Conservation (phyloP, 345 rosid genomes). For the Syzygium jambos region DNA sequence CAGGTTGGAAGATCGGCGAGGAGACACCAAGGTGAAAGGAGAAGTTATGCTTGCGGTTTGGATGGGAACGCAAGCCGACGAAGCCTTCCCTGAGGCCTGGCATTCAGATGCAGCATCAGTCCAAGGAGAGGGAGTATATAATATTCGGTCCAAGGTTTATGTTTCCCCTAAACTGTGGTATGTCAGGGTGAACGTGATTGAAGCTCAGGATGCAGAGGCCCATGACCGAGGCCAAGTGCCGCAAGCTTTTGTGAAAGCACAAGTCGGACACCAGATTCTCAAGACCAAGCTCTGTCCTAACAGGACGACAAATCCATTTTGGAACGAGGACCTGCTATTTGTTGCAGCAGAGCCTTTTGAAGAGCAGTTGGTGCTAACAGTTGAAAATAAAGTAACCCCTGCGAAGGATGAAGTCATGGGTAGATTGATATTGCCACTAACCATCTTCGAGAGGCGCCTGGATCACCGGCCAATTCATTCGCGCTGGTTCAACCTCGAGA, state of each 20-base stretch:
- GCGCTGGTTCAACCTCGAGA: slow-evolving; percentile 83
- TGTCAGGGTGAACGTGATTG: slow-evolving; percentile 76
- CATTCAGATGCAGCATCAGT: slow-evolving; percentile 78
- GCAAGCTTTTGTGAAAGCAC: slow-evolving; percentile 71
- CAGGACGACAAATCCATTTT: slow-evolving; percentile 51
- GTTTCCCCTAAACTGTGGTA: slow-evolving; percentile 93
- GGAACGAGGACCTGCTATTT: slow-evolving; percentile 90
- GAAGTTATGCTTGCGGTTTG: slow-evolving; percentile 91
- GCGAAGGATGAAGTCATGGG: slow-evolving; percentile 77
- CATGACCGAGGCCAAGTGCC: slow-evolving; percentile 56
- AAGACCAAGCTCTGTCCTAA: slow-evolving; percentile 59
- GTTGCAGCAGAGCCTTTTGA: slow-evolving; percentile 96
- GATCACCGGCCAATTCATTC: slow-evolving; percentile 77
- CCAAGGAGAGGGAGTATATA: slow-evolving; percentile 68
- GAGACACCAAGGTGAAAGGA: slow-evolving; percentile 57
- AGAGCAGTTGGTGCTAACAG: slow-evolving; percentile 54
- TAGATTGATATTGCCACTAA: slow-evolving; percentile 47
- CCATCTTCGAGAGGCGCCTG: slow-evolving; percentile 53
- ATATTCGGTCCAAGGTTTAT: slow-evolving; percentile 74
- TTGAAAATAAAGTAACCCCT: slow-evolving; percentile 47
- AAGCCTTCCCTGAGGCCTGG: slow-evolving; percentile 96
- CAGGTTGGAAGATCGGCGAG: slow-evolving; percentile 51
- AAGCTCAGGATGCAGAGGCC: slow-evolving; percentile 80
- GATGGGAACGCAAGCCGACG: slow-evolving; percentile 97
- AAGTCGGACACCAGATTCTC: slow-evolving; percentile 69